Base-by-base conservation (phyloP, 208 protist genomes). In the Acanthamoeba lenticulata region DNA sequence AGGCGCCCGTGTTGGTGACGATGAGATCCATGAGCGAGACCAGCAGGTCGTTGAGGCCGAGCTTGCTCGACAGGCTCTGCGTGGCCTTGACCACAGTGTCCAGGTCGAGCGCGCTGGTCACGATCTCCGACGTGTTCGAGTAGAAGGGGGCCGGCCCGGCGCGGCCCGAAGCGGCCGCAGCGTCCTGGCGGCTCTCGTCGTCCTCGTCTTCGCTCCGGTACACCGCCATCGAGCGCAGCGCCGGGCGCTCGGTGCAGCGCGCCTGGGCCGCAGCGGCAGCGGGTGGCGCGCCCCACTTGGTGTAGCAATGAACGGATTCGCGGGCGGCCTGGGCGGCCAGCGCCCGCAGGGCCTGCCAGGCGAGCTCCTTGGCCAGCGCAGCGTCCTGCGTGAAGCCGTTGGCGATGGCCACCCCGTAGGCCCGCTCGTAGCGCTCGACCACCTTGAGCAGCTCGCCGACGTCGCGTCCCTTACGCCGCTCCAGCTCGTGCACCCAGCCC, bases 301-400 rank as follows among this genome's bases (percentile, higher is more conserved):
- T 17, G 44, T 42, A 86, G 77, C 77, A 86, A 44, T 60, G 9
- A 15, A 7, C 29, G 0, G 77, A 52, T 44, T 86, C 44, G n/a
- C 3, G 1, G 13, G 27, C 9, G 0, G 77, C 77, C 34, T 86
- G 77, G 17, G 29, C 34, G 29, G 44, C n/a, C 77, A 52, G 32
- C 6, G 40, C 77, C 29, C 9, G 11, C 6, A 86, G 44, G 21
- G 57, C 77, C 44, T 86, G 77, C 77, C 77, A 86, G n/a, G 55
- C 34, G 1, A 91, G 85, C 60, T 91, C 85, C 85, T 91, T 91
- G 38, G 85, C 85, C 34, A 91, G 32, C 9, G 85, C 85, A 1
- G 85, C 85, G 40, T 91, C 85, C 85, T 91, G 85, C 9, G 19
- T 40, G 85, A 72, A 91, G 11, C 85, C 85, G 29, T 91, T 65